Percentiles rank a stretch among this genome's conserved stretches.
phyloP scores from a whole-genome alignment of 345 rosid species.

The Gossypium ekmanianum region DNA sequence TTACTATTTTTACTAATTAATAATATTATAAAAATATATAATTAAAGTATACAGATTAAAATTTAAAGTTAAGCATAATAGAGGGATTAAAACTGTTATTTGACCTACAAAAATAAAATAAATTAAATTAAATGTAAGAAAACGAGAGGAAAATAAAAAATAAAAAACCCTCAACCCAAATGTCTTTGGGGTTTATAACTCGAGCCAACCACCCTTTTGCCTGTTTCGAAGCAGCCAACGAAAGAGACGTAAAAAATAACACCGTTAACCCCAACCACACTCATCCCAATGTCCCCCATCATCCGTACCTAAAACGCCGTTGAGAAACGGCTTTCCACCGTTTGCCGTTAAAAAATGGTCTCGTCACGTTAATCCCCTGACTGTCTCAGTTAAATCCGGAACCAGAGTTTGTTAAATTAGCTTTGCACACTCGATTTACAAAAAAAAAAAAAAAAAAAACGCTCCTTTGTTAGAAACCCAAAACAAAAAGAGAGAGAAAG shows the following conservation, averaged over 20 bases:
- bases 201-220: slow-evolving; percentile 54
- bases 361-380: slow-evolving; percentile 19
- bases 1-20: too few species aligned
- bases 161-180: slow-evolving; percentile 22
- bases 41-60: too few species aligned
- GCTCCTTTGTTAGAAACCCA: background rate
- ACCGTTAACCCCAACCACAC: slow-evolving; percentile 27
- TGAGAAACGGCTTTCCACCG: slow-evolving; percentile 1
- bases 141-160: background rate
- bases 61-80: too few species aligned
- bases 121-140: background rate
- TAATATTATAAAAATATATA: too few species aligned
- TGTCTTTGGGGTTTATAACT: slow-evolving; percentile 43
- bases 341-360: slow-evolving; percentile 21
- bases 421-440: slow-evolving; percentile 14
- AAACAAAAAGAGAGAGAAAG: slow-evolving; percentile 2
- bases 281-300: background rate
- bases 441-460: background rate
- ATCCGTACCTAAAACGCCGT: slow-evolving; percentile 8
- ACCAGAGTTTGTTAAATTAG: slow-evolving; percentile 33
- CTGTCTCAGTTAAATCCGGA: slow-evolving; percentile 21
- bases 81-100: too few species aligned
- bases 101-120: too few species aligned
- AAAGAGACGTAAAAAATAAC: slow-evolving; percentile 32
- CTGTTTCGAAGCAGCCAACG: slow-evolving; percentile 60